A percentile compares a stretch with the other conserved stretches of the same genome.
Conservation (phyloP, 768 basidiomycete species). For the Pholiota molesta region DNA sequence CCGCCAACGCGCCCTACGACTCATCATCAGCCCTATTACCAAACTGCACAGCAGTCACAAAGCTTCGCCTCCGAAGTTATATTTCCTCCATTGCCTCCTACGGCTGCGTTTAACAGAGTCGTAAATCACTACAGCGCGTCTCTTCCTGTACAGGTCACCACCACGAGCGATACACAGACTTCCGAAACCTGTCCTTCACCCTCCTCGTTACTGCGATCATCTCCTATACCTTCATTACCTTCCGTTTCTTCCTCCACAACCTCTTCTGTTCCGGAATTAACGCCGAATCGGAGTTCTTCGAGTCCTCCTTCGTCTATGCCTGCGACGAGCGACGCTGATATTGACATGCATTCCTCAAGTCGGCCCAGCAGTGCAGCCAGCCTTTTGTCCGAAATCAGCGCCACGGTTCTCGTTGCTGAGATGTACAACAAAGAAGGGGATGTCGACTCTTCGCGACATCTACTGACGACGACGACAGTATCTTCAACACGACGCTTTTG, state of each 20-base stretch:
- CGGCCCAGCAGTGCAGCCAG: conserved; percentile 14
- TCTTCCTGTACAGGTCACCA: conserved; percentile 24
- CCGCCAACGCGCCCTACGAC: conserved; percentile 56
- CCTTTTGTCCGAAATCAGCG: conserved; percentile 3
- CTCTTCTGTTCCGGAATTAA: conserved; percentile 61
- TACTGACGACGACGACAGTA: conserved; percentile 34
- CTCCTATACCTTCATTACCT: conserved; percentile 33
- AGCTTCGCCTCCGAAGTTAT: conserved; percentile 60
- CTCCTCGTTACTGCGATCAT: conserved; percentile 18
- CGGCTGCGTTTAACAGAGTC: conserved; percentile 36
- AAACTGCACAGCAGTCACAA: conserved; percentile 49
- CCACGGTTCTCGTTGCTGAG: conserved; percentile 7
- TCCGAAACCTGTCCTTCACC: conserved; percentile 15
- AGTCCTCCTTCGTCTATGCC: conserved; percentile 54
- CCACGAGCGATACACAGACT: conserved; percentile 4
- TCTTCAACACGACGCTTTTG: conserved; percentile 38
- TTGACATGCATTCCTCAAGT: conserved; percentile 25
- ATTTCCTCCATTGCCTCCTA: conserved; percentile 72
- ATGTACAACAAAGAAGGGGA: conserved; percentile 25
- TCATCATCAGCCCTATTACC: conserved; percentile 78
- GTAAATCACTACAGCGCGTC: conserved; percentile 26
- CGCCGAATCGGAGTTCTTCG: conserved; percentile 64
- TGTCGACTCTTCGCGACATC: conserved; percentile 17
- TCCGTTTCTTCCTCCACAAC: conserved; percentile 31
- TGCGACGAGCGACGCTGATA: conserved; percentile 41